Base-by-base conservation (phyloP, 225 moss, liverwort and hornwort genomes). In the Polytrichum formosum region DNA sequence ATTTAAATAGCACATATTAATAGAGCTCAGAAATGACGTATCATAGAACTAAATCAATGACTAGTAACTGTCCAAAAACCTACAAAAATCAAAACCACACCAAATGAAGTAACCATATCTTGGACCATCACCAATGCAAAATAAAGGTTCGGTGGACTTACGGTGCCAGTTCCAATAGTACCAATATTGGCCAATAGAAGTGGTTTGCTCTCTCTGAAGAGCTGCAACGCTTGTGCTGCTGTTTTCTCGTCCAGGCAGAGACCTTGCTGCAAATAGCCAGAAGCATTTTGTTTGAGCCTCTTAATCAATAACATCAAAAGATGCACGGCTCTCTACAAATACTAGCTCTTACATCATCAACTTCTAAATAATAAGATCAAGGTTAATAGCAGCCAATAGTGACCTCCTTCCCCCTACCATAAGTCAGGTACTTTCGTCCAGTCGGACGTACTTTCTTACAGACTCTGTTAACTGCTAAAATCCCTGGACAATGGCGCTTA, bases 201-300 rank as follows among this genome's bases (percentile, higher is more conserved):
- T 54, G 75, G 65, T 81, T 83, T 84, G 81, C 81, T 91, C 31
- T 87, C 88, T 76, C 76, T 86, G 74, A 96, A 90, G 63, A 96
- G 78, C 67, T 78, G 78, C 53, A 84, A 59, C 19, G 96, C 90
- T 75, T 91, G 82, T 33, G 79, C 85, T 64, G 80, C 84, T 53
- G 90, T 90, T 79, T 75, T 87, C 66, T 90, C 85, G 65, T 91
- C 91, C 81, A 91, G 75, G 70, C 87, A 77, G 56, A 96, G 89
- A 69, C 83, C 88, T 67, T 79, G 79, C 96, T 96, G 90, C 76
- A 75, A 64, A 74, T 33, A 55, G 18, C 28, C 61, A 67, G 35
- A 60, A 26, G 19, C 53, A 25, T 5, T 13, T 58, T 58, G 10
- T 28, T 28, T 29, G 26, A 26, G 29, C 26, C 10, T 18, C 29